A percentile compares a stretch with the other conserved stretches of the same genome.
phyloP scores from a whole-genome alignment of 1,284 basidiomycete genomes.

The Tylopilus sp. region DNA sequence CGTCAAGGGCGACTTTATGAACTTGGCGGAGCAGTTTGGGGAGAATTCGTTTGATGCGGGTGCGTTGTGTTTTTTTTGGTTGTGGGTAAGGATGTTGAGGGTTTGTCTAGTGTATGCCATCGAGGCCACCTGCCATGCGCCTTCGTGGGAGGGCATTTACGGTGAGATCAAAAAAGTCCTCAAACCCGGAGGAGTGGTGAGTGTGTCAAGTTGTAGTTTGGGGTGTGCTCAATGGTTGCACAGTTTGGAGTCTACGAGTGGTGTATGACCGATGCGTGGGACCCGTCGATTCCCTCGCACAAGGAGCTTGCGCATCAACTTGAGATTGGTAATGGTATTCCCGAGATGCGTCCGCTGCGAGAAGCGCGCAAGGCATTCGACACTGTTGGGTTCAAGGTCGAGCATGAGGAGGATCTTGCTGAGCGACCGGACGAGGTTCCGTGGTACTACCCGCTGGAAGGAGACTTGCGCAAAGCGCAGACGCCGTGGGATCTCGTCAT shows the following conservation, averaged over 20 bases:
- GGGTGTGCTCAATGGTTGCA: slow-evolving; percentile 1
- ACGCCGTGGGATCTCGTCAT: slow-evolving; percentile 90
- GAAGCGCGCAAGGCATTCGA: slow-evolving; percentile 77
- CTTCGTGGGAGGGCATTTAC: slow-evolving; percentile 94
- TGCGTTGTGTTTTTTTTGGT: slow-evolving; percentile 33
- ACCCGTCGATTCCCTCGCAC: slow-evolving; percentile 83
- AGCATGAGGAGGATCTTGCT: slow-evolving; percentile 94
- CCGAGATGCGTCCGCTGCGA: slow-evolving; percentile 87
- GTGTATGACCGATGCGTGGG: slow-evolving; percentile 97
- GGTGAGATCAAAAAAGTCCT: slow-evolving; percentile 91
- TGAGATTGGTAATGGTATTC: slow-evolving; percentile 94
- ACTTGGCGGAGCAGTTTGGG: slow-evolving; percentile 88
- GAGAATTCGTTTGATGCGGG: slow-evolving; percentile 94
- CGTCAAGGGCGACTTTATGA: slow-evolving; percentile 96
- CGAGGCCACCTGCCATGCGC: slow-evolving; percentile 97
- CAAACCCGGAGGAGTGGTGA: slow-evolving; percentile 92
- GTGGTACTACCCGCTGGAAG: slow-evolving; percentile 98
- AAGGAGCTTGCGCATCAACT: slow-evolving; percentile 89
- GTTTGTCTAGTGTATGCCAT: slow-evolving; percentile 80
- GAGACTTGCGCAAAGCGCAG: slow-evolving; percentile 89
- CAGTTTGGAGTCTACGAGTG: slow-evolving; percentile 98
- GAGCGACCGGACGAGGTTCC: slow-evolving; percentile 77
- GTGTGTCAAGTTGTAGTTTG: slow-evolving; percentile 33
- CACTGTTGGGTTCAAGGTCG: slow-evolving; percentile 84
- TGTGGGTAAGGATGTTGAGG: background rate